phyloP scores from a whole-genome alignment of 148 eudicot genomes.

The Vaccinium myrtillus region DNA sequence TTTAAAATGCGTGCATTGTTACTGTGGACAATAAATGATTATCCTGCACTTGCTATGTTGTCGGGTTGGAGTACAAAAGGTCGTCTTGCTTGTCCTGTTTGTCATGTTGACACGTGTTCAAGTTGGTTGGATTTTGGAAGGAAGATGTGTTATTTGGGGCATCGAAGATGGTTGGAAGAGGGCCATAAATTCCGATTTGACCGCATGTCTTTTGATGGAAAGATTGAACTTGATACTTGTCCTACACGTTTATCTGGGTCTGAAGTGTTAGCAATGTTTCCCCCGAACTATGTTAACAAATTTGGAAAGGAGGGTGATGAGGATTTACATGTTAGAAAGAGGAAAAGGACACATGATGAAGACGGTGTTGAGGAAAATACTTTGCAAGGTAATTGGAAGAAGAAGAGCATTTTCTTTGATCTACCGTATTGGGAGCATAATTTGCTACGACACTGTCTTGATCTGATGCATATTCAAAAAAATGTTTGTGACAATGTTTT shows the following conservation, averaged over 20 bases:
- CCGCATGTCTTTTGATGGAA: not conserved
- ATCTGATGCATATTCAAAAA: constrained; percentile 13
- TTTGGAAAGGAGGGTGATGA: not conserved
- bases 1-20: too few relatives aligned
- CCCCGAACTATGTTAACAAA: not conserved
- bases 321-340: not conserved
- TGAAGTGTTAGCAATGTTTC: not conserved
- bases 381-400: not conserved
- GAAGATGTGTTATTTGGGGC: constrained; percentile 12
- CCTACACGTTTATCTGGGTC: not conserved
- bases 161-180: not conserved
- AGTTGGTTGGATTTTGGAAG: not conserved
- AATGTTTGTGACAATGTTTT: not conserved
- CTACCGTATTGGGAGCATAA: not conserved
- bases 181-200: constrained; percentile 11
- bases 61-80: too few relatives aligned
- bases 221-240: not conserved
- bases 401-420: not conserved
- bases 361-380: not conserved
- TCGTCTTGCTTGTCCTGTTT: not conserved
- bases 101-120: not conserved
- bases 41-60: too few relatives aligned
- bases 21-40: too few relatives aligned
- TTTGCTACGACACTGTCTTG: not conserved
- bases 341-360: not conserved